Evolutionary conservation across 805 yeast species (phyloP).

Genomic region (Blastobotrys robertii): DNA sequence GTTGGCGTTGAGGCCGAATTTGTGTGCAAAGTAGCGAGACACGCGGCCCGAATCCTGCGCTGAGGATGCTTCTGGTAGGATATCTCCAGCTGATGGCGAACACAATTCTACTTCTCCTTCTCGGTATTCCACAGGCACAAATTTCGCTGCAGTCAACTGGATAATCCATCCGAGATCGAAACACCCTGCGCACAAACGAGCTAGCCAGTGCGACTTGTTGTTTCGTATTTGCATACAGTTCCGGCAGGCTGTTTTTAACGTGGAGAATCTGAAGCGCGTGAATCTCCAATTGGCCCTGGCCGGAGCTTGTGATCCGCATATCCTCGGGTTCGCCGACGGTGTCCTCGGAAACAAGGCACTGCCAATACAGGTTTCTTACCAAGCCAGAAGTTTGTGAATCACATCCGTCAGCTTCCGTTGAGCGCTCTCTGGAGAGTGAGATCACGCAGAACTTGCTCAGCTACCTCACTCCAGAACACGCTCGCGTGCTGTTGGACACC

Average conservation of each 20-base stretch:
- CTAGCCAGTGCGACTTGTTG: conserved; percentile 65
- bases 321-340: conserved; percentile 48
- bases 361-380: conserved; percentile 84
- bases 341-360: conserved; percentile 51
- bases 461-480: conserved; percentile 59
- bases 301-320: conserved; percentile 67
- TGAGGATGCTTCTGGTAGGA: conserved; percentile 25
- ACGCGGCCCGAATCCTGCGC: conserved; percentile 36
- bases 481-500: conserved; percentile 93
- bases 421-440: conserved; percentile 27
- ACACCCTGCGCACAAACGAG: conserved; percentile 61
- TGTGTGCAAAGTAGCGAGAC: conserved; percentile 43
- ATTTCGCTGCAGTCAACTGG: conserved; percentile 76
- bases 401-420: conserved; percentile 33
- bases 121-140: conserved; percentile 70
- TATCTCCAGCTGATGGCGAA: conserved; percentile 25
- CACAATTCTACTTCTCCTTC: too few relatives aligned
- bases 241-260: conserved; percentile 43
- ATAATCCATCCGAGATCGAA: conserved; percentile 57
- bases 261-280: conserved; percentile 90
- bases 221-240: conserved; percentile 44
- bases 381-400: conserved; percentile 27
- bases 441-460: conserved; percentile 32
- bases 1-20: conserved; percentile 47
- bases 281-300: conserved; percentile 79